Conservation (phyloP, 2,329 filamentous ascomycete genomes). For the Arthrobotrys megalospora region DNA sequence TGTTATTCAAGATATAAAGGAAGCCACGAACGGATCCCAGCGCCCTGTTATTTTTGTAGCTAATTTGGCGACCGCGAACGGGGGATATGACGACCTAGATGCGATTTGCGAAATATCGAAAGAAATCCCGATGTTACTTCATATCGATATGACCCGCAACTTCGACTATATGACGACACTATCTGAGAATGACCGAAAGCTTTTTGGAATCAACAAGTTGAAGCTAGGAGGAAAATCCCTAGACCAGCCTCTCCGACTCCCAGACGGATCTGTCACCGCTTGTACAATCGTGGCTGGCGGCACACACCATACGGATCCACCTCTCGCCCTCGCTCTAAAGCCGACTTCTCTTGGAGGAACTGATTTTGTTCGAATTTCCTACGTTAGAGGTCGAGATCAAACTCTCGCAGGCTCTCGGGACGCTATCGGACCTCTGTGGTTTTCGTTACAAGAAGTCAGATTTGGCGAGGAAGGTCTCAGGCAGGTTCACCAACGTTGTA, state of each 20-base stretch:
- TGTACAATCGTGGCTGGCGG: slow-evolving; percentile 40
- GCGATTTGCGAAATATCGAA: slow-evolving; percentile 33
- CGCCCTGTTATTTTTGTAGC: slow-evolving; percentile 46
- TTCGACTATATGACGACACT: slow-evolving; percentile 52
- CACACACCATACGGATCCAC: slow-evolving; percentile 23
- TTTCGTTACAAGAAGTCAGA: slow-evolving; percentile 43
- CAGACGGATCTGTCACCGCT: slow-evolving; percentile 3
- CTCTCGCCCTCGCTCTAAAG: slow-evolving; percentile 18
- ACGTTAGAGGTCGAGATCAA: slow-evolving; percentile 26
- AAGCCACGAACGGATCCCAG: neutral
- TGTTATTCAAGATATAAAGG: neutral
- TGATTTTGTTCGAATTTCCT: slow-evolving; percentile 14
- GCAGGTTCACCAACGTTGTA: slow-evolving; percentile 13
- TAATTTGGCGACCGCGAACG: slow-evolving; percentile 12
- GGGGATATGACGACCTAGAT: slow-evolving; percentile 23
- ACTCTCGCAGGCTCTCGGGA: slow-evolving; percentile 44
- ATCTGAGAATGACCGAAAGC: slow-evolving; percentile 1
- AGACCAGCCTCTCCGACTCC: neutral
- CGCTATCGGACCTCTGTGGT: slow-evolving; percentile 28
- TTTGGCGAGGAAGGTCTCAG: slow-evolving; percentile 35
- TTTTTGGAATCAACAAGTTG: slow-evolving; percentile 11
- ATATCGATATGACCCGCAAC: slow-evolving; percentile 43
- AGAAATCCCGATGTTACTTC: slow-evolving; percentile 23
- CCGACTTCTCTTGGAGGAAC: slow-evolving; percentile 24
- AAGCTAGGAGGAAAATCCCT: neutral